Evolutionary conservation across 1,139 yeast species (phyloP).

Genomic region (Geotrichum restrictum): DNA sequence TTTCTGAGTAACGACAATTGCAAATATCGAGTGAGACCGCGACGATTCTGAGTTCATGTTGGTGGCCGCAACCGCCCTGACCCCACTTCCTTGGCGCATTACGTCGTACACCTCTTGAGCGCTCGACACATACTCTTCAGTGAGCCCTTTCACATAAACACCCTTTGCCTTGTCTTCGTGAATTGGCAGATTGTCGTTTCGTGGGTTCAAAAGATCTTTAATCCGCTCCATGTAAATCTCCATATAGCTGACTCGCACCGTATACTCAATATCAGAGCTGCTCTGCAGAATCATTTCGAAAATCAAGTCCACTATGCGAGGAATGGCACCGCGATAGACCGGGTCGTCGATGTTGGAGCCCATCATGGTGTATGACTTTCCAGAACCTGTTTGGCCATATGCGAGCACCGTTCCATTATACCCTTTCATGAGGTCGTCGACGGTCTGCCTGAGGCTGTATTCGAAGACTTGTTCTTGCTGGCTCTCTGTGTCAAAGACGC

Average conservation of each 20-base stretch:
- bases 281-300: conserved; percentile 55
- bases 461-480: conserved; percentile 60
- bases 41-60: conserved; percentile 74
- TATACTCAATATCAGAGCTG: conserved; percentile 56
- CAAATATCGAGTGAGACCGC: conserved; percentile 78
- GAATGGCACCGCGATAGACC: conserved; percentile 57
- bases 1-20: conserved; percentile 60
- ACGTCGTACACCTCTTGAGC: conserved; percentile 57
- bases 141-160: conserved; percentile 64
- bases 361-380: conserved; percentile 84
- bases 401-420: conserved; percentile 83
- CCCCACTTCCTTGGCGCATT: conserved; percentile 53
- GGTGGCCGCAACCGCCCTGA: conserved; percentile 60
- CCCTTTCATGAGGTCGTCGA: conserved; percentile 69
- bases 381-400: conserved; percentile 88
- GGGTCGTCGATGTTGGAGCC: conserved; percentile 49
- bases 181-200: conserved; percentile 46
- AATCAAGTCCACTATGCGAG: conserved; percentile 65
- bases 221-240: conserved; percentile 81
- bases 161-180: conserved; percentile 67
- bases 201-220: conserved; percentile 53
- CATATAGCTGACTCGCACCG: conserved; percentile 68
- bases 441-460: conserved; percentile 54
- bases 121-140: conserved; percentile 56
- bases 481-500: conserved; percentile 53